Base-by-base conservation (phyloP, 2,329 filamentous ascomycete genomes). In the Daldinia sp. region DNA sequence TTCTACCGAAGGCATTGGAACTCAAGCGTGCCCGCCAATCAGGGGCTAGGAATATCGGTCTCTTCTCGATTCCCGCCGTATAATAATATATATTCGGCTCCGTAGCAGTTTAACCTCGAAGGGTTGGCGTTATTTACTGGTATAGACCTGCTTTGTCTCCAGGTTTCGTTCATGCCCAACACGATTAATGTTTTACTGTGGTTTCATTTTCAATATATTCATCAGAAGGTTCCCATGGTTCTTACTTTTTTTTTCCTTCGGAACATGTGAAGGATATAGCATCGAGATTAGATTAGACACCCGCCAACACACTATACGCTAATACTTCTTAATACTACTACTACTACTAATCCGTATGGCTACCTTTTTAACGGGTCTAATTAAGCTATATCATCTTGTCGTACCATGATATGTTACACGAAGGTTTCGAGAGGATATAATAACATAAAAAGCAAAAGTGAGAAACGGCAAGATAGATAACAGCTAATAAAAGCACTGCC, bases 1-100 rank as follows among this genome's bases (percentile, higher is more conserved):
- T 62, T 63, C 51, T 21, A 47, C 64, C 64, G 64, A 66, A 55
- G 27, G 21, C 45, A 41, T 63, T 58, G 3, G 57, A 58, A 53
- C 45, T 35, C 10, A 19, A 49, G 43, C 10, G 17, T 15, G 10
- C 11, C 41, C 15, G 29, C 63, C 60, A 66, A 66, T 63, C 53
- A 56, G 37, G 41, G 37, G 30, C 15, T 63, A 37, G 41, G 47
- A 61, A 55, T 65, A 51, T 51, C 19, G 39, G 17, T 9, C 29
- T 54, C 32, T 30, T 47, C 50, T 48, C 50, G 54, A 65, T 61
- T 51, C 45, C 52, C 58, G 58, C 43, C 50, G 53, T 45, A 52
- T 53, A 53, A 51, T 35, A 48, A 34, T 39, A 58, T 13, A 43
- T 17, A 6, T 34, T 50, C 2, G 30, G 30, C 37, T n/a, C 56